These are phyloP conservation scores for Neofusicoccum kwambonambiense DNA, from an alignment of 2,329 filamentous ascomycete genomes.

Conservation along the genomic window DNA sequence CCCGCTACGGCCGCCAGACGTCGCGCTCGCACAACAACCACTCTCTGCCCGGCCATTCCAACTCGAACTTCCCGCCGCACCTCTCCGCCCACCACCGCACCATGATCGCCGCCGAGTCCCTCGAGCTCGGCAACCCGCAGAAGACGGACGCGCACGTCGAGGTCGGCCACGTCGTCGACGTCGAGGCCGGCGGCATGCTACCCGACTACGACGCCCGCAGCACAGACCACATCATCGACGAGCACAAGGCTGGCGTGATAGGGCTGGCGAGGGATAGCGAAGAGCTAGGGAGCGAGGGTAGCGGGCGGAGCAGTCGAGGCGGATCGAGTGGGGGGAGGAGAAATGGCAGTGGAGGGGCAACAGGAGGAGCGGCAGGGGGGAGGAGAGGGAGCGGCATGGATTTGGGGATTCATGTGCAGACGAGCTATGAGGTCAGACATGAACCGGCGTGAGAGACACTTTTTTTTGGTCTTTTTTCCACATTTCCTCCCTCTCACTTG, in stretches of 20 bases:
- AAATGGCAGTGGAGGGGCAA: neutral
- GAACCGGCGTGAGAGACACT: neutral
- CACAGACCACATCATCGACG: neutral
- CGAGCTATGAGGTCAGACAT: neutral
- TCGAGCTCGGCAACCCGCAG: neutral
- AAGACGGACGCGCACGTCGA: neutral
- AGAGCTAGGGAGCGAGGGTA: neutral
- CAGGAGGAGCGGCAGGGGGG: neutral
- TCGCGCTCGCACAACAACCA: neutral
- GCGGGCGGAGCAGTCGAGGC: neutral
- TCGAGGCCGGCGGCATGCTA: neutral
- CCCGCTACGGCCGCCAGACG: neutral
- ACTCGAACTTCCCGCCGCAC: neutral
- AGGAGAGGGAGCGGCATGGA: neutral
- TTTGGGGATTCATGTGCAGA: neutral
- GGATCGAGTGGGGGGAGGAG: neutral
- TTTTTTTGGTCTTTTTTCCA: neutral
- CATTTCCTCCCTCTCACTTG: neutral
- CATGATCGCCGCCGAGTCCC: neutral
- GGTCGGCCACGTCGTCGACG: neutral
- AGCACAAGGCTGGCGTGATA: neutral
- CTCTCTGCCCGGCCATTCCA: too few relatives aligned
- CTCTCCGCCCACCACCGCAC: neutral
- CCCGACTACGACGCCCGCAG: neutral
- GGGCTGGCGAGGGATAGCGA: neutral